A percentile compares a stretch with the other conserved stretches of the same genome.
phyloP scores from a whole-genome alignment of 768 basidiomycete species.

The Suillus paluster region DNA sequence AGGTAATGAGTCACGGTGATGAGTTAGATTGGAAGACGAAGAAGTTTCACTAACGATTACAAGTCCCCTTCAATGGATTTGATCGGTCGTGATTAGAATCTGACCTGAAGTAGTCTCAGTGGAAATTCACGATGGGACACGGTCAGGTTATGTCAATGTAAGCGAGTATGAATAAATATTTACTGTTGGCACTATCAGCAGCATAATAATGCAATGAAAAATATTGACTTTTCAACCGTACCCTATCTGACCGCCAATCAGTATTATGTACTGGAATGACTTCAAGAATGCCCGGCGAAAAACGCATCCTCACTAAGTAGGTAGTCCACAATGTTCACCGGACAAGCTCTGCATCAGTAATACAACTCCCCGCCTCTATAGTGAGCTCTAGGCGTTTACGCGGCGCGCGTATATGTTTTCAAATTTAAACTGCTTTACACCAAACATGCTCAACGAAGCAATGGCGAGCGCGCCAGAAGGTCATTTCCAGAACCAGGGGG shows the following conservation, averaged over 20 bases:
- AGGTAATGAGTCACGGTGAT: neutral
- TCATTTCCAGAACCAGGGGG: neutral
- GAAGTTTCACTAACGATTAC: neutral
- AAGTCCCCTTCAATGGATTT: neutral
- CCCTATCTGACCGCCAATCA: too few species aligned
- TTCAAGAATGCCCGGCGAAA: neutral
- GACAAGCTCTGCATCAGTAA: neutral
- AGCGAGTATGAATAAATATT: neutral
- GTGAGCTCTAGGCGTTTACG: neutral
- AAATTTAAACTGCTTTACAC: neutral
- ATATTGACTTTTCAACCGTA: too few species aligned
- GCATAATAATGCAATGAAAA: too few species aligned
- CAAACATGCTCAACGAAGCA: neutral
- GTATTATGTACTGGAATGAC: neutral
- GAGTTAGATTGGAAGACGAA: neutral
- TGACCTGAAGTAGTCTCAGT: conserved; percentile 3
- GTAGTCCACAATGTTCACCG: neutral
- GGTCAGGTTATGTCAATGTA: neutral
- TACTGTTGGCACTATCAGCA: neutral
- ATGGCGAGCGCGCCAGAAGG: neutral
- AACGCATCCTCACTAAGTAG: conserved; percentile 1
- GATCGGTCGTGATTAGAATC: conserved; percentile 3
- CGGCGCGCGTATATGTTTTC: neutral
- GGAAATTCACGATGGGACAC: neutral
- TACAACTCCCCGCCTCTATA: neutral